Conservation (phyloP, 768 basidiomycete species). For the Strobilomyces confusus region DNA sequence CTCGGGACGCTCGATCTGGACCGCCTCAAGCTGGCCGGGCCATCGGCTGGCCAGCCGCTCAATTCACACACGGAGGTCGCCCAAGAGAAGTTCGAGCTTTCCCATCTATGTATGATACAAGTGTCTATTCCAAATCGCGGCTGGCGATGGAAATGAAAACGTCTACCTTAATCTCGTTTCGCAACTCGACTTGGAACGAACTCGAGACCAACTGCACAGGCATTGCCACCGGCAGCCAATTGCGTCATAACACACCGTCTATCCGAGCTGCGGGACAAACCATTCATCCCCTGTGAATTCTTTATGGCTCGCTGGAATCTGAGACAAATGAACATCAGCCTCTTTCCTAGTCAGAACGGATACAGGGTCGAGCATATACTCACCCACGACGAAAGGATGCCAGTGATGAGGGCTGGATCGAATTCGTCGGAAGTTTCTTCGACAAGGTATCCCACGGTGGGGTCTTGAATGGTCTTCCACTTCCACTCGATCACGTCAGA, state of each 20-base stretch:
- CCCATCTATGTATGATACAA: too few species aligned
- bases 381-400: background rate
- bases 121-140: too few species aligned
- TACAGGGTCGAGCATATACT: background rate
- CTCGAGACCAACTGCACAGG: too few species aligned
- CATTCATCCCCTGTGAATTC: background rate
- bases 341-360: background rate
- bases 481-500: background rate
- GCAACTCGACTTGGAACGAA: too few species aligned
- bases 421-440: background rate
- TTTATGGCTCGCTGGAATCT: background rate
- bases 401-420: background rate
- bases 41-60: too few species aligned
- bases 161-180: too few species aligned
- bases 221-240: too few species aligned
- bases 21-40: conserved; percentile 33
- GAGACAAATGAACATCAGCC: background rate
- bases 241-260: too few species aligned
- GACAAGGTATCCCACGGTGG: background rate
- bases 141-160: too few species aligned
- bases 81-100: too few species aligned
- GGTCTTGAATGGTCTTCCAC: background rate
- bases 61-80: too few species aligned
- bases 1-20: conserved; percentile 52
- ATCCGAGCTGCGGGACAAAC: background rate